phyloP scores from a whole-genome alignment of 2,329 filamentous ascomycete species.

The Westerdykella aurantiaca region DNA sequence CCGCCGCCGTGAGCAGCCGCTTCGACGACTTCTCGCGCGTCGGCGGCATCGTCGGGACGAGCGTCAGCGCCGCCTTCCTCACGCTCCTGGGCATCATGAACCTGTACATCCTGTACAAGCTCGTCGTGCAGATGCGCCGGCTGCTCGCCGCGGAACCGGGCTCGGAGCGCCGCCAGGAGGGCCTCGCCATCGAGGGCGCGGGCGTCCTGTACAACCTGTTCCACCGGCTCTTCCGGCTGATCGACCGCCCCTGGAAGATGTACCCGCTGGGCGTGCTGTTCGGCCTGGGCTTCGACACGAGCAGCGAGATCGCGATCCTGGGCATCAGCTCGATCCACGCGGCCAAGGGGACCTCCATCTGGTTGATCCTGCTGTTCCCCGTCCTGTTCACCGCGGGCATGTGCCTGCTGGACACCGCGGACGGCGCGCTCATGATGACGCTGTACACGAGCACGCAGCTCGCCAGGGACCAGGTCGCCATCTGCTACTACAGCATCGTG shows the following conservation, averaged over 20 bases:
- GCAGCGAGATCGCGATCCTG: conserved; percentile 84
- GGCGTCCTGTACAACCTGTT: conserved; percentile 70
- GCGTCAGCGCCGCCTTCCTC: conserved; percentile 76
- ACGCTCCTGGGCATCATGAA: conserved; percentile 80
- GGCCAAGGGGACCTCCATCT: conserved; percentile 78
- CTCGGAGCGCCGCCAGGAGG: conserved; percentile 39
- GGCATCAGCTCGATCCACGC: conserved; percentile 87
- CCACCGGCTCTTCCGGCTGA: conserved; percentile 68
- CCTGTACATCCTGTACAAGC: conserved; percentile 73
- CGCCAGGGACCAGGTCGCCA: conserved; percentile 75
- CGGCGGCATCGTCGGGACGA: conserved; percentile 84
- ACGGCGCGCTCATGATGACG: conserved; percentile 92
- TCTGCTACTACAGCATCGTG: conserved; percentile 89
- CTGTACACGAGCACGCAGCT: conserved; percentile 79
- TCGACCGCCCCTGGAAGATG: conserved; percentile 85
- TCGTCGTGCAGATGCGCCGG: conserved; percentile 62
- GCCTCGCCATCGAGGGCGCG: conserved; percentile 67
- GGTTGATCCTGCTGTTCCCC: conserved; percentile 91
- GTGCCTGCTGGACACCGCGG: conserved; percentile 88
- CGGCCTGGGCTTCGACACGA: conserved; percentile 91
- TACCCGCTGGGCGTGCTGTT: conserved; percentile 81
- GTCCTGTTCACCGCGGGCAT: conserved; percentile 89
- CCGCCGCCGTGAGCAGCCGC: conserved; percentile 70
- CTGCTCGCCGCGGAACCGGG: conserved; percentile 51
- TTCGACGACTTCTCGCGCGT: conserved; percentile 76